Base-by-base conservation (phyloP, 2,329 filamentous ascomycete species). In the Zymoseptoria passerinii region DNA sequence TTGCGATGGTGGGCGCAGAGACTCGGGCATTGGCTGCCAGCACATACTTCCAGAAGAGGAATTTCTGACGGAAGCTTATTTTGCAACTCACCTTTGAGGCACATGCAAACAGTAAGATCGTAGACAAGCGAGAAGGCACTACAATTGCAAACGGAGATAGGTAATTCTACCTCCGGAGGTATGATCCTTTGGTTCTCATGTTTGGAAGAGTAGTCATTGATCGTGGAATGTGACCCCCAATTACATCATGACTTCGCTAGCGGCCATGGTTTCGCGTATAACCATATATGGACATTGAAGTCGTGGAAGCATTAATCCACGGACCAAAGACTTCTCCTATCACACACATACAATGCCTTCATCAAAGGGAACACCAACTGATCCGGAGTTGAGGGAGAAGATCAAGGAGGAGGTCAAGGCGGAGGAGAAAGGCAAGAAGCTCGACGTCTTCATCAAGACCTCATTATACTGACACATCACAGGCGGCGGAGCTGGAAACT, bases 331-430 rank as follows among this genome's bases (percentile, higher is more conserved):
- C 23, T 4, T 3, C 4, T 23, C 23, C 23, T 4, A 23, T 23
- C 23, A 23, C 23, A 48, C 28, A 53, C 40, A 48, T n/a, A 53
- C n/a, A n/a, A 71, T 71, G 69, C 63, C 65, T 5, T 70, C 67
- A 4, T 68, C 67, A 2, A 71, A 71, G 57, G 69, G 69, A 54
- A 65, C 69, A 55, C 69, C 69, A 9, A 70, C 68, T 1, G 68
- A 71, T 59, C 69, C 69, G 1, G 68, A 70, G 53, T 55, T 71
- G 53, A 59, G 69, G 13, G 68, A 70, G 57, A 66, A 64, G 61
- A 64, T 71, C 59, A 70, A 71, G 61, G 68, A 71, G 59, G 69
- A 71, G 57, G 69, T 71, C 28, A 70, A 70, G 60, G 54, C 54
- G 10, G 67, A 70, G 53, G 66, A 69, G 61, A 71, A 71, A 62